A percentile compares a stretch with the other conserved stretches of the same genome.
phyloP scores from a whole-genome alignment of 352 stramenopile genomes.

The Phytopythium vexans region DNA sequence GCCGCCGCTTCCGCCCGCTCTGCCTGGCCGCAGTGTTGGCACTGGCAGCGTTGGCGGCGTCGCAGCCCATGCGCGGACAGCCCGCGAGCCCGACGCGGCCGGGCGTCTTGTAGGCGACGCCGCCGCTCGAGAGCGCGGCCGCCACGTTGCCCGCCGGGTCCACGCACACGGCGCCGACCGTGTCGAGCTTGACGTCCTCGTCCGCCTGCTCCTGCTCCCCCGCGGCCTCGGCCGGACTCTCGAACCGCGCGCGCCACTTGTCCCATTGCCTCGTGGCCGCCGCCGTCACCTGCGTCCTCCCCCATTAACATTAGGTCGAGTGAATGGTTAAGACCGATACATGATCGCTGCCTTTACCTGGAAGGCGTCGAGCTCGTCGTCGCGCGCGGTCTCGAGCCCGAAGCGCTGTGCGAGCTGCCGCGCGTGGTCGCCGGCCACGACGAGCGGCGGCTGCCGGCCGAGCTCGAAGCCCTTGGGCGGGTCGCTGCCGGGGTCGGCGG shows the following conservation, averaged over 20 bases:
- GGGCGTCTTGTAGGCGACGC: conserved; percentile 60
- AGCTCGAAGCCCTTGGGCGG: conserved; percentile 15
- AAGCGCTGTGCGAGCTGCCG: conserved; percentile 25
- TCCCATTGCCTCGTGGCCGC: conserved; percentile 26
- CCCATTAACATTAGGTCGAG: neutral
- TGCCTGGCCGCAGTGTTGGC: neutral
- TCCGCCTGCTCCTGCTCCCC: conserved; percentile 3
- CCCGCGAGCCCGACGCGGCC: conserved; percentile 63
- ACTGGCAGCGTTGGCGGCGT: conserved; percentile 29
- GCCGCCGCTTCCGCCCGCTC: neutral
- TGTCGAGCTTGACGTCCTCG: conserved; percentile 34
- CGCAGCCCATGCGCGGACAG: conserved; percentile 59
- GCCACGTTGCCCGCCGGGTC: conserved; percentile 50
- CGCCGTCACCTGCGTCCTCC: neutral
- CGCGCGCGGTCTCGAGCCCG: conserved; percentile 29
- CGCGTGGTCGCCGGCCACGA: conserved; percentile 50
- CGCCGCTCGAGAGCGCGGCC: conserved; percentile 60
- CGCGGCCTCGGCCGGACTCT: conserved; percentile 6
- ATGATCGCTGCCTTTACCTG: conserved; percentile 21
- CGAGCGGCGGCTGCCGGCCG: conserved; percentile 51
- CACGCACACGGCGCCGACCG: conserved; percentile 59
- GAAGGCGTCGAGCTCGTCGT: conserved; percentile 23
- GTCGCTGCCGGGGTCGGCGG: neutral
- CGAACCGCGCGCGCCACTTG: conserved; percentile 43
- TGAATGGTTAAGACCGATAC: neutral